Percentiles rank a stretch among this genome's conserved stretches.
Conservation (phyloP, 2,329 filamentous ascomycete genomes). For the Xylariaceae sp. region DNA sequence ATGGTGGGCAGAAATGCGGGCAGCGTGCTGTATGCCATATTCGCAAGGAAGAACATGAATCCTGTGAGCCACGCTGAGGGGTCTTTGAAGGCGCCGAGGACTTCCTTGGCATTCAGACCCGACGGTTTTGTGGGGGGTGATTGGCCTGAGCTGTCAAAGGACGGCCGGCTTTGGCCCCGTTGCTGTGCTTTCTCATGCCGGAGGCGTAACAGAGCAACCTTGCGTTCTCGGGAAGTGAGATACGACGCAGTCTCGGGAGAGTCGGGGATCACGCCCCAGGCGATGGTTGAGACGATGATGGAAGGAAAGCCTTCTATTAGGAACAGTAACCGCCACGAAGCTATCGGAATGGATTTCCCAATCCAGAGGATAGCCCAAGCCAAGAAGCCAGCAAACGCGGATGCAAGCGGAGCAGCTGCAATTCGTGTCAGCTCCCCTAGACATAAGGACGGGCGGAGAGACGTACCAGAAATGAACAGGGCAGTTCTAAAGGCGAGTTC, state of each 20-base stretch:
- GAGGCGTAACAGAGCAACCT: slow-evolving; percentile 66
- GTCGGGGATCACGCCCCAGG: slow-evolving; percentile 73
- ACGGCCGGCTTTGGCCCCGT: slow-evolving; percentile 2
- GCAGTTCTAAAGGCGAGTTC: slow-evolving; percentile 84
- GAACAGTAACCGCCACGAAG: slow-evolving; percentile 81
- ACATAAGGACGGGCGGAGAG: background rate
- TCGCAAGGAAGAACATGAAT: slow-evolving; percentile 79
- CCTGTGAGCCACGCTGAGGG: slow-evolving; percentile 71
- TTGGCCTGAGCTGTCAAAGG: background rate
- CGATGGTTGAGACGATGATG: slow-evolving; percentile 65
- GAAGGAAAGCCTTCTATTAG: slow-evolving; percentile 81
- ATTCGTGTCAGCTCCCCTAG: background rate
- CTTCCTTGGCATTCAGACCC: slow-evolving; percentile 49
- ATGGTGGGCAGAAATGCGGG: slow-evolving; percentile 85
- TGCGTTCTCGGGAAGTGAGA: slow-evolving; percentile 57
- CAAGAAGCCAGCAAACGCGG: slow-evolving; percentile 72
- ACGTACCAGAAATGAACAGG: slow-evolving; percentile 69
- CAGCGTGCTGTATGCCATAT: slow-evolving; percentile 82
- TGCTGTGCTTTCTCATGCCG: slow-evolving; percentile 39
- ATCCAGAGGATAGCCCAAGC: slow-evolving; percentile 73
- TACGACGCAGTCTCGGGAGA: slow-evolving; percentile 61
- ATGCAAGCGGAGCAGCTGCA: slow-evolving; percentile 70
- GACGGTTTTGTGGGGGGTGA: slow-evolving; percentile 1
- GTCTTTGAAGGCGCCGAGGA: slow-evolving; percentile 55
- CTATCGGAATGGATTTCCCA: slow-evolving; percentile 60